phyloP scores from a whole-genome alignment of 1,284 basidiomycete species.

The Ganoderma meredithae region DNA sequence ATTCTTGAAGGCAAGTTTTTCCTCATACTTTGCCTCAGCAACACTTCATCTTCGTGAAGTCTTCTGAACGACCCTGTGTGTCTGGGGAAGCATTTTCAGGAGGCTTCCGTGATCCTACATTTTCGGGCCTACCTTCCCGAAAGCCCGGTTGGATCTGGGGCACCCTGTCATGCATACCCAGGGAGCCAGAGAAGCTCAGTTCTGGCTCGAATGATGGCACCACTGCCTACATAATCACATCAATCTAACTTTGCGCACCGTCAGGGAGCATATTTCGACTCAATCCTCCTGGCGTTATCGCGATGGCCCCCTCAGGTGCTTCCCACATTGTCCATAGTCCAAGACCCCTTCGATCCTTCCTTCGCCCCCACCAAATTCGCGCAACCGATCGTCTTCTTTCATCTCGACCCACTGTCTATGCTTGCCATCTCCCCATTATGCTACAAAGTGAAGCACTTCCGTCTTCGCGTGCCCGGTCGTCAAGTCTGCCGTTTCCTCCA shows the following conservation, averaged over 20 bases:
- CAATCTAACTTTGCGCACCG: not conserved
- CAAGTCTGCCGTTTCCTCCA: slow-evolving; percentile 55
- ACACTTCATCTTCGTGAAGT: no score
- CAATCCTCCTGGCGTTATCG: slow-evolving; percentile 57
- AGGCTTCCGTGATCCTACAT: no score
- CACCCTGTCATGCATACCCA: no score
- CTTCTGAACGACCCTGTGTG: no score
- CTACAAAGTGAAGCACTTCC: slow-evolving; percentile 52
- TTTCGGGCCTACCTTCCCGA: no score
- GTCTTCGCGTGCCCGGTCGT: slow-evolving; percentile 67
- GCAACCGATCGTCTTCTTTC: slow-evolving; percentile 79
- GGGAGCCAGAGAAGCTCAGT: no score
- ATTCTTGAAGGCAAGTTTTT: slow-evolving; percentile 60
- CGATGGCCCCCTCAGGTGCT: slow-evolving; percentile 60
- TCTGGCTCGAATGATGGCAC: no score
- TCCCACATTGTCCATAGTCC: slow-evolving; percentile 64
- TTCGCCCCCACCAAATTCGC: slow-evolving; percentile 57
- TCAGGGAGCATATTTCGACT: slow-evolving; percentile 77
- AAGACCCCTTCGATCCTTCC: slow-evolving; percentile 61
- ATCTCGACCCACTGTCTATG: slow-evolving; percentile 55
- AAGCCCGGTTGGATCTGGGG: no score
- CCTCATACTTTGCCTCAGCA: not conserved
- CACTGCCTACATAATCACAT: not conserved
- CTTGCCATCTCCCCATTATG: slow-evolving; percentile 56
- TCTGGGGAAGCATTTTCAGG: no score